Conservation (phyloP, 2,329 filamentous ascomycete genomes). For the Lasiodiplodia hormozganensis region DNA sequence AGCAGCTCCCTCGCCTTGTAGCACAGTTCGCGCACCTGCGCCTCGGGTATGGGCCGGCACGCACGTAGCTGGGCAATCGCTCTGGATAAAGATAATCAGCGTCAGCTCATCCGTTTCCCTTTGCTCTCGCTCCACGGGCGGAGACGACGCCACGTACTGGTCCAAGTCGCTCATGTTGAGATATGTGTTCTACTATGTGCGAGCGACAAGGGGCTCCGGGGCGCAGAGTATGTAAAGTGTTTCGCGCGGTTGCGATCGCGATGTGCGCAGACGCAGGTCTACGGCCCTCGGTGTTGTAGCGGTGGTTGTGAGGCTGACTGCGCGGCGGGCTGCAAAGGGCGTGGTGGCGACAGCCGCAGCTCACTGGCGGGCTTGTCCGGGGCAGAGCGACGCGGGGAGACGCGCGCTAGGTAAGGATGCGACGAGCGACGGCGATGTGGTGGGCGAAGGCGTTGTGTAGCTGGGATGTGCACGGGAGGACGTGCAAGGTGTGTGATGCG, state of each 20-base stretch:
- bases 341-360: background rate
- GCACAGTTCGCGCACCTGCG: constrained; percentile 93
- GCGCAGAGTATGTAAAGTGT: background rate
- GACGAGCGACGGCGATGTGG: background rate
- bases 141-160: constrained; percentile 63
- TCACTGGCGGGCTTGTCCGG: background rate
- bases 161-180: constrained; percentile 89
- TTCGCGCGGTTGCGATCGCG: background rate
- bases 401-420: background rate
- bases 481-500: background rate
- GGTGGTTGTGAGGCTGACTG: constrained; percentile 1
- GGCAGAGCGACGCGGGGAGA: background rate
- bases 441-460: background rate
- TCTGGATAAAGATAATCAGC: constrained; percentile 55
- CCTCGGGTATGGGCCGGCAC: constrained; percentile 94
- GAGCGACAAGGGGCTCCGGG: background rate
- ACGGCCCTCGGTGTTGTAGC: background rate
- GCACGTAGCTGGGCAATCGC: constrained; percentile 94
- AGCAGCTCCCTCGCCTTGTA: constrained; percentile 95
- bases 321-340: background rate
- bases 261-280: background rate
- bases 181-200: background rate
- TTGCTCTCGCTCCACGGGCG: background rate
- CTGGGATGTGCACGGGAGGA: background rate
- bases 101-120: background rate